Base-by-base conservation (phyloP, 2,329 filamentous ascomycete genomes). In the Neurospora crassa region DNA sequence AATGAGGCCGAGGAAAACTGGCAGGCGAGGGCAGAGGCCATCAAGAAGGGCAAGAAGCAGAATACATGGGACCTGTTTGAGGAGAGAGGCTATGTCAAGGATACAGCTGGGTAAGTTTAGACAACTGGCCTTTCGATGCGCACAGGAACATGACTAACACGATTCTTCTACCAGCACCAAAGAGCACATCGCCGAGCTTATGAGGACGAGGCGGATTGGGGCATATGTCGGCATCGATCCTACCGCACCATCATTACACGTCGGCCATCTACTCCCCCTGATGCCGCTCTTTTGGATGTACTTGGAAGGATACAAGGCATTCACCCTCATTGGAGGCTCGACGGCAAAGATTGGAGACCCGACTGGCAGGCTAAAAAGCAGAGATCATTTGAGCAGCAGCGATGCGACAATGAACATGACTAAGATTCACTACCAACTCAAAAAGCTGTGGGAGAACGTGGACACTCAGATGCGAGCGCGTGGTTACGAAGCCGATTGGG, bases 221-320 rank as follows among this genome's bases (percentile, higher is more conserved):
- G 90, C 87, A 72, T 96, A 96, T 77, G 91, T 92, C 70, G 93
- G 93, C 75, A 88, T 96, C 77, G 93, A 96, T 78, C 92, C 93
- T 5, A 96, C 93, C 0, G 92, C 92, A 16, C 84, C 88, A 71
- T 96, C 92, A 2, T 83, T 96, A 72, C 93, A 96, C 77, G 84
- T 96, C 67, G 93, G 93, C 71, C 92, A 96, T 78, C 84, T 96
- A 6, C 83, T 96, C 16, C 91, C 93, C 29, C 84, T 95, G 70
- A 96, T 96, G 92, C 88, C 91, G 18, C 83, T 95, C 34, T 94
- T 93, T 82, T 95, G 92, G 91, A 87, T 94, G 83, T 93, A 93
- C 81, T 84, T 94, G 74, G 85, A 94, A 78, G 92, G 93, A 34
- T 90, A 91, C 79, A 84, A 87, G 41, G 85, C 90, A 37, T 83